These are phyloP conservation scores for Ophiocordyceps camponoti-saundersi DNA, from an alignment of 2,329 filamentous ascomycete species.

Conservation along the genomic window DNA sequence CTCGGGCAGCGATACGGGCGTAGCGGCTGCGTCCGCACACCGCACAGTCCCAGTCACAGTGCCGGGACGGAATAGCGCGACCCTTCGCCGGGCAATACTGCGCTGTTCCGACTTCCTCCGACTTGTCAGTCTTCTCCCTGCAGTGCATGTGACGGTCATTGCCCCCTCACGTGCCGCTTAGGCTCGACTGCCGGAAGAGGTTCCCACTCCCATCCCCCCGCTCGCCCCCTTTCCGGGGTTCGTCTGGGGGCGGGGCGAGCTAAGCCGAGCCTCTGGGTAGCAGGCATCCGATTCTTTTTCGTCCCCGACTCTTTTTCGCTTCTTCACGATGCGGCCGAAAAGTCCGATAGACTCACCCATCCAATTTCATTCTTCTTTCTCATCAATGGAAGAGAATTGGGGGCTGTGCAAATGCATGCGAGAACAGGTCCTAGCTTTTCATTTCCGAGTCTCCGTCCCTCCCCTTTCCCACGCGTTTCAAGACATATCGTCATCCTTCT, in stretches of 20 bases:
- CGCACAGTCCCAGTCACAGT: background rate
- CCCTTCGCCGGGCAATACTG: too few relatives aligned
- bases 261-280: background rate
- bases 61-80: too few relatives aligned
- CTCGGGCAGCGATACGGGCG: too few relatives aligned
- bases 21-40: too few relatives aligned
- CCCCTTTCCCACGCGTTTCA: background rate
- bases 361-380: too few relatives aligned
- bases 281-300: slow-evolving; percentile 10
- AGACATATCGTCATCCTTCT: too few relatives aligned
- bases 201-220: background rate
- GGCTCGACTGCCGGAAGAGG: too few relatives aligned
- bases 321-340: background rate
- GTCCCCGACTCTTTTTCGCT: background rate
- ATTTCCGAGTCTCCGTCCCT: background rate
- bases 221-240: background rate
- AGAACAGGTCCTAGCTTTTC: background rate
- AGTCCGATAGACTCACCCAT: background rate
- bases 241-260: background rate
- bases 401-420: background rate
- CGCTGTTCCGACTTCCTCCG: background rate
- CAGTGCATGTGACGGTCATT: background rate
- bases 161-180: background rate
- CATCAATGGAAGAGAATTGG: too few relatives aligned
- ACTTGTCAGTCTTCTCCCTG: background rate